Evolutionary conservation across 345 rosid genomes (phyloP), one percentile per base, ranked within the genome.

Genomic region (Gossypium turneri): DNA sequence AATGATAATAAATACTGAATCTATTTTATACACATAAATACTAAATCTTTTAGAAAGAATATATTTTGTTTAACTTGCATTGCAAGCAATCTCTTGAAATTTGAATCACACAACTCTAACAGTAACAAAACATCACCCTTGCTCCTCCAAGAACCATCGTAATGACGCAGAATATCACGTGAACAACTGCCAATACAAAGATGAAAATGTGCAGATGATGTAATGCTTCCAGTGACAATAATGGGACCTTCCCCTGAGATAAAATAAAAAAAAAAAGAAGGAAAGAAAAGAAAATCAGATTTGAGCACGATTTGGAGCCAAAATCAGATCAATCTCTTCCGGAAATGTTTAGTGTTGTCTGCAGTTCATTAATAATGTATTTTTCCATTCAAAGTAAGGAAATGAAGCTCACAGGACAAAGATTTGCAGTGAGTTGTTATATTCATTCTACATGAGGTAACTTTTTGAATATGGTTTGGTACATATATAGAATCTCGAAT

Each of bases 161-260:
- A 41, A 83, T 71, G 66, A 73, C 92, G 48, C 98, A 94, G 82
- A 90, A 94, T 77, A 89, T 75, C 45, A 85, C 93, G 48, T 94
- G 98, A 61, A 91, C 86, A 60, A 94, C 83, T 19, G 98, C 98
- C 81, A 94, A 50, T 12, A 90, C 97, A 72, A 92, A 92, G 79
- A 94, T 88, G 79, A 92, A 94, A 59, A 90, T 92, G 78, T 94
- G 98, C 66, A 94, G 89, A 59, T 94, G 92, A 82, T 94, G 94
- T 66, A 94, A 71, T 8, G 94, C 97, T 83, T 94, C 97, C 81
- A 85, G 20, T 10, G 97, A 84, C 67, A 94, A 64, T 59, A 90
- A 62, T 2, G 90, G 93, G 79, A 79, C 88, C 80, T 79, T 73
- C 67, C 97, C 97, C 97, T 90, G 86, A 20, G 16, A 60, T 77